Conservation (phyloP, 768 basidiomycete species). For the Kwoniella sp. region DNA sequence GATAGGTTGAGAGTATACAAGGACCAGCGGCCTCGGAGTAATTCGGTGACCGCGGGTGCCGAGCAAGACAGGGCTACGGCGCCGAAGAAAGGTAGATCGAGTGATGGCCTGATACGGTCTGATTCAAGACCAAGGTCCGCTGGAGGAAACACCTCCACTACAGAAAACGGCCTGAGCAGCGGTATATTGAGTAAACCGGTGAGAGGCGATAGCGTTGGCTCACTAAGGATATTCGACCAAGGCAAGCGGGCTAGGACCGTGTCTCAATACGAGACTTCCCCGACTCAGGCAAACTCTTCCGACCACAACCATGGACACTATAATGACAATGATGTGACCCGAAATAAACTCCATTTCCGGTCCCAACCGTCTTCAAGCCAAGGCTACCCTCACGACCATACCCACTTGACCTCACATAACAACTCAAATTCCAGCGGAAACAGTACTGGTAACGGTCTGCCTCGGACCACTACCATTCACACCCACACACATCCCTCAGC, state of each 20-base stretch:
- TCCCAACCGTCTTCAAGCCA: slow-evolving; percentile 5
- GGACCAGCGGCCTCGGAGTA: slow-evolving; percentile 4
- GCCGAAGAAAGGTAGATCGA: slow-evolving; percentile 17
- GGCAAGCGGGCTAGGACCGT: slow-evolving; percentile 6
- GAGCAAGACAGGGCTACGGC: not conserved
- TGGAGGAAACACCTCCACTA: not conserved
- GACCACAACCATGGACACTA: not conserved
- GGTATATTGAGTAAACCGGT: not conserved
- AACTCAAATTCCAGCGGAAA: not conserved
- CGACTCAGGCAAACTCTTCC: not conserved
- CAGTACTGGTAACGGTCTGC: not conserved
- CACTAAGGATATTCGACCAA: slow-evolving; percentile 12
- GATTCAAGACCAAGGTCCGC: not conserved
- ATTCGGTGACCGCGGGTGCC: slow-evolving; percentile 6
- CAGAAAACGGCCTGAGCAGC: not conserved
- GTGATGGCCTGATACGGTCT: slow-evolving; percentile 9
- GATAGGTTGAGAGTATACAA: slow-evolving; percentile 1
- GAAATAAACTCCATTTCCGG: not conserved
- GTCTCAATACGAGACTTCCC: not conserved
- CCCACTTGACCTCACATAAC: not conserved
- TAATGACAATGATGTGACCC: not conserved
- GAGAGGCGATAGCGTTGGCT: slow-evolving; percentile 5
- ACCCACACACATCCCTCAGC: slow-evolving; percentile 9
- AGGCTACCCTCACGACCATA: not conserved
- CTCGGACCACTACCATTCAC: slow-evolving; percentile 11